Conservation (phyloP, 345 rosid genomes). For the Heritiera fomes region DNA sequence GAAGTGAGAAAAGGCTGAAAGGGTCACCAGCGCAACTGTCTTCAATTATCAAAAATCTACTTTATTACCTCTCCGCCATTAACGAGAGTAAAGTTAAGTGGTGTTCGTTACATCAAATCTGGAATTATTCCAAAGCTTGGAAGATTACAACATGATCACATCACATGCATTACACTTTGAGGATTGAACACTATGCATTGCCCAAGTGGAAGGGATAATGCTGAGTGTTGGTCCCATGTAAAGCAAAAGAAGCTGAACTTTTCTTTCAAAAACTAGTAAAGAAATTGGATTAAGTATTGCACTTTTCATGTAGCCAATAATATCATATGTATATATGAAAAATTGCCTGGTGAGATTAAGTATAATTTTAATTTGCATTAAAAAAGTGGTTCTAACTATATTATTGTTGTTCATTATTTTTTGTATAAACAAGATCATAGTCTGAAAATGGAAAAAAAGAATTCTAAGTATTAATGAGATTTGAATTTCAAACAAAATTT, state of each 20-base stretch:
- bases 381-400: too few species aligned
- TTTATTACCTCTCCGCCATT: background rate
- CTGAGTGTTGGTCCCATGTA: background rate
- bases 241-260: background rate
- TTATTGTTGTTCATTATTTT: too few species aligned
- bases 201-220: background rate
- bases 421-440: too few species aligned
- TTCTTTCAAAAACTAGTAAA: background rate
- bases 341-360: too few species aligned
- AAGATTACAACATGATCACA: too few species aligned
- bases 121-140: too few species aligned
- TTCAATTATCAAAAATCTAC: background rate
- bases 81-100: background rate
- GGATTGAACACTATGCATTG: background rate
- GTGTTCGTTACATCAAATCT: background rate
- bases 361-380: too few species aligned
- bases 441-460: too few species aligned
- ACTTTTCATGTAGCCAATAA: background rate
- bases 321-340: too few species aligned
- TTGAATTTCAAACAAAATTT: too few species aligned
- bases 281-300: background rate
- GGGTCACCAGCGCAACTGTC: too few species aligned
- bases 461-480: too few species aligned
- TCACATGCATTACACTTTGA: conserved; percentile 4
- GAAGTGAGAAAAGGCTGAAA: background rate